Base-by-base conservation (phyloP, 2,329 filamentous ascomycete species). In the Fusarium burgessii region DNA sequence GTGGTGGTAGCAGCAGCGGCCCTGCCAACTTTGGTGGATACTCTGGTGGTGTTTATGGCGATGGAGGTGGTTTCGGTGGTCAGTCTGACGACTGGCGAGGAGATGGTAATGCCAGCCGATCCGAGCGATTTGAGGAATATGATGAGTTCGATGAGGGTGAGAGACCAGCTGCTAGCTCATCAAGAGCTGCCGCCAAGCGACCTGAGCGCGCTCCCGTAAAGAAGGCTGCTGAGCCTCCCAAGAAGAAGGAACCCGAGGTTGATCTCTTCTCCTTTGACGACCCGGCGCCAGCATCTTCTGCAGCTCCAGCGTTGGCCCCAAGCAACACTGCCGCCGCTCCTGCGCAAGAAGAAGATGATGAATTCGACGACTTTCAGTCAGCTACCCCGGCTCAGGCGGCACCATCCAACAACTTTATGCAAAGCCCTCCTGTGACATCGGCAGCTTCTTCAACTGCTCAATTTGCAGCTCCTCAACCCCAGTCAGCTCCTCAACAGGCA, bases 331-430 rank as follows among this genome's bases (percentile, higher is more conserved):
- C 65, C 3, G 70, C 68, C 3, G 70, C 70, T 20, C 50, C 74
- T 18, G 78, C 82, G 45, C 77, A 82, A 18, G 84, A 84, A 43
- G 90, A 89, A 55, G 91, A 93, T 68, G 95, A 98, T 71, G 96
- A 98, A 70, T 98, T 98, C 77, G 96, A 98, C 78, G 96, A 99
- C 78, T 98, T 98, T 86, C 94, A 97, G 81, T 97, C 94, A 23
- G 95, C 95, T 17, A 84, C 92, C 5, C 89, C 91, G 6, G 84
- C 89, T 29, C 81, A 81, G n/a, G 78, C 85, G 14, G 79, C 86
- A 71, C 73, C 84, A 77, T 76, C 81, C 23, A 73, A 65, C 52
- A 76, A 67, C 13, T 74, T 78, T 56, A 71, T 74, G 14, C 79
- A 81, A 83, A 75, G 86, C 77, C 61, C 88, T 18, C 82, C 86